These are phyloP conservation scores for Pythium folliculosum DNA, from an alignment of 352 stramenopile genomes.

Conservation along the genomic window DNA sequence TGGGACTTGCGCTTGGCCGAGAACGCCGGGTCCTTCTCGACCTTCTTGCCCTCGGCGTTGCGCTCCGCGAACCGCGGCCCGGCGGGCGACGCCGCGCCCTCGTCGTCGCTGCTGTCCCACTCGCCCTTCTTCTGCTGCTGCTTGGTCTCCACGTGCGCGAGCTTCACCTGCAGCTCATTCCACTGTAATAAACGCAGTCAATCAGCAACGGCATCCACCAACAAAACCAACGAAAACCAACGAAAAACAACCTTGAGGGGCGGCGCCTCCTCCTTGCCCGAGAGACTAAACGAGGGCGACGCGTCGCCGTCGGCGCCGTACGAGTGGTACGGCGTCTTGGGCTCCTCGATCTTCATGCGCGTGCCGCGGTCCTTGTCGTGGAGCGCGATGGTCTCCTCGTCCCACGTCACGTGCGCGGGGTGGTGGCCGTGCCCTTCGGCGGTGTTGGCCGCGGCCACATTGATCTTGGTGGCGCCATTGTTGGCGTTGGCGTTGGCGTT, in stretches of 20 bases:
- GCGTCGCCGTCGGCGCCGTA: slow-evolving; percentile 40
- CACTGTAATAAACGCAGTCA: slow-evolving; percentile 36
- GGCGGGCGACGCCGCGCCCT: slow-evolving; percentile 19
- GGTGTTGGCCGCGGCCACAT: not conserved
- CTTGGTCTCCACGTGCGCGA: slow-evolving; percentile 43
- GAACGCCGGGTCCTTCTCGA: slow-evolving; percentile 69
- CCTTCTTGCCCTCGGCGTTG: slow-evolving; percentile 62
- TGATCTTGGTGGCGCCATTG: not conserved
- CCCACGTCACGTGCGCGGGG: slow-evolving; percentile 77
- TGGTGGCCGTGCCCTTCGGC: not conserved
- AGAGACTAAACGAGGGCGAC: slow-evolving; percentile 55
- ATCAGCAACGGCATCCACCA: not conserved
- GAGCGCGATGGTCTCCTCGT: slow-evolving; percentile 91
- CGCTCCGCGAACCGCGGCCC: slow-evolving; percentile 37
- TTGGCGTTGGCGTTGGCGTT: slow-evolving; percentile 1
- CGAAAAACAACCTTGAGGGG: slow-evolving; percentile 40
- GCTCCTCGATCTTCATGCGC: slow-evolving; percentile 94
- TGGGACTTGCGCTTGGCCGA: slow-evolving; percentile 74
- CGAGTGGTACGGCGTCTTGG: slow-evolving; percentile 91
- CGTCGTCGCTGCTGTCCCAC: slow-evolving; percentile 61
- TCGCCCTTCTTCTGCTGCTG: slow-evolving; percentile 44
- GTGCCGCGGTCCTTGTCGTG: slow-evolving; percentile 91
- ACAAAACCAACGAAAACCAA: not conserved
- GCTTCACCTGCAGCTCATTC: slow-evolving; percentile 68
- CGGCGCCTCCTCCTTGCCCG: slow-evolving; percentile 41